A percentile compares a stretch with the other conserved stretches of the same genome.
Conservation (phyloP, 768 basidiomycete genomes). For the Kwoniella europaea region DNA sequence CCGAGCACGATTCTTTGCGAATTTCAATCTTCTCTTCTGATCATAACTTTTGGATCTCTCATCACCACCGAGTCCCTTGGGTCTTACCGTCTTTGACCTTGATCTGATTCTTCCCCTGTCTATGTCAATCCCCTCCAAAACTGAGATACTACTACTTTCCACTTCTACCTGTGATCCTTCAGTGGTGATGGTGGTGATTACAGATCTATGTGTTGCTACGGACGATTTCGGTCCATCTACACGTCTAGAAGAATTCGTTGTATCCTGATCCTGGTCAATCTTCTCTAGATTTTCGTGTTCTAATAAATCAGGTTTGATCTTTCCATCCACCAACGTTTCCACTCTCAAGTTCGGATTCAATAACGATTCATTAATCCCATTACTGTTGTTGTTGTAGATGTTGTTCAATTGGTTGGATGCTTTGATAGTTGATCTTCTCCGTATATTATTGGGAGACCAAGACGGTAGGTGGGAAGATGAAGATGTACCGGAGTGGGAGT, state of each 20-base stretch:
- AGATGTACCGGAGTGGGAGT: neutral
- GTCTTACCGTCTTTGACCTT: neutral
- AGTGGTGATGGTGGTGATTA: neutral
- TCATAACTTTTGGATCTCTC: conserved; percentile 3
- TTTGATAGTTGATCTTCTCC: conserved; percentile 2
- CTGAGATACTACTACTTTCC: too few relatives aligned
- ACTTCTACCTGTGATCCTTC: neutral
- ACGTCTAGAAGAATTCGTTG: neutral
- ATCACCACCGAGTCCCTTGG: neutral
- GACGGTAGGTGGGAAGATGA: neutral
- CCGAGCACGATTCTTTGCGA: neutral
- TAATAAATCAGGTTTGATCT: conserved; percentile 2
- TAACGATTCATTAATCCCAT: neutral
- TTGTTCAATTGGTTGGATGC: neutral
- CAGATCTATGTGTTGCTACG: neutral
- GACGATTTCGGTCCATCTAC: neutral
- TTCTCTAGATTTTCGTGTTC: neutral
- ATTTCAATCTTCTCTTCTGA: neutral
- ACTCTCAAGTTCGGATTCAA: neutral
- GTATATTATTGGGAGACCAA: neutral
- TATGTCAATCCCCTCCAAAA: too few relatives aligned
- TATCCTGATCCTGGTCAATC: neutral
- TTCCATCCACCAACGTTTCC: neutral
- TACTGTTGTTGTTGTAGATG: too few relatives aligned
- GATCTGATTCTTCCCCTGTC: neutral